Base-by-base conservation (phyloP, 2,329 filamentous ascomycete species). In the Fusarium tricinctum region DNA sequence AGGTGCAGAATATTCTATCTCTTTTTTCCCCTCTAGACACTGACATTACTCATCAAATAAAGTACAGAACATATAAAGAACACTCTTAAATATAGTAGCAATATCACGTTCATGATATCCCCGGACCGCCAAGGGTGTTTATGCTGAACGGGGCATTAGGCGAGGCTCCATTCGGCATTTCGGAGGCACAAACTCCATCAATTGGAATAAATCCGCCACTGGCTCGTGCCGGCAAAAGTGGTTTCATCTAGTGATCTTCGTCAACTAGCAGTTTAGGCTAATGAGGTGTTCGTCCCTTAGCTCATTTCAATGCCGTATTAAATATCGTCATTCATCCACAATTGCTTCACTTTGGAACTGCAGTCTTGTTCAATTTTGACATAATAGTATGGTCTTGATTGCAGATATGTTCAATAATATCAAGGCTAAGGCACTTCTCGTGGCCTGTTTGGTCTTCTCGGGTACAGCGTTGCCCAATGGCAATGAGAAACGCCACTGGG, bases 151-250 rank as follows among this genome's bases (percentile, higher is more conserved):
- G 28, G 32, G 22, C 30, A 19, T 23, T 1, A 23, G 13, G 13
- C 56, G 33, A 54, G 46, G n/a, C 57, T 32, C 57, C 22, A 42
- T 61, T 19, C 19, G 57, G 58, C 6, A 33, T 39, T n/a, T 43
- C 59, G 59, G 59, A 63, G 26, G 33, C 32, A 33, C 13, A 20
- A 48, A 17, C n/a, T 63, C 59, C 48, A 62, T 63, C 58, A 47
- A 56, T 63, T 62, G 56, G 46, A 61, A 40, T 4, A 10, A 12
- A 14, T 26, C 22, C 9, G 6, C 22, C 8, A 39, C 22, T 50
- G 52, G 33, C 20, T n/a, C 0, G 1, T 40, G 13, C 39, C 57
- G 57, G 59, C 48, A 63, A 63, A 63, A 62, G 32, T 22, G 23
- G 56, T 54, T 62, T 47, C 23, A 62, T 9, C 30, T 50, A 46